Evolutionary conservation across 176 grass and related monocot genomes (phyloP), one percentile per base, ranked within the genome.

Genomic region (Oryza meridionalis): DNA sequence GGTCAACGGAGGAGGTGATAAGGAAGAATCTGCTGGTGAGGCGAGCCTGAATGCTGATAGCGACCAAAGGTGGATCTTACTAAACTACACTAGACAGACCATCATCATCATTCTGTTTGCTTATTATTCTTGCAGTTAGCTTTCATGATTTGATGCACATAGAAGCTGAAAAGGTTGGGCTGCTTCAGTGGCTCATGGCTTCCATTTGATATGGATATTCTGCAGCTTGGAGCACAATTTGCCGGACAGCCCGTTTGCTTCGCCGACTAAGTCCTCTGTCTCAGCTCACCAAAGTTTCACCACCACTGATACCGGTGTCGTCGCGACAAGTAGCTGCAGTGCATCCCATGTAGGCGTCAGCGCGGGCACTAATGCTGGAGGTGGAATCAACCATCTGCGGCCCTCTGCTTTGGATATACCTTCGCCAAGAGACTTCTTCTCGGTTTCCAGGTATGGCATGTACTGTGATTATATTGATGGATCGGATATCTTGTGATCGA

Each of bases 211-310:
- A 40, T 84, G 35, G 15, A 37, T 72, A 22, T 72, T 72, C 58
- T 81, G 73, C 84, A 97, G 94, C 45, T 72, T 45, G 11, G 90
- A 97, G 69, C 94, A 94, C 26, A 90, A 92, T 45, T 87, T 97
- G 84, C 94, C 92, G 1, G 92, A 97, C 70, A 97, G 92, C 69
- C 90, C 94, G 0, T 94, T 97, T 3, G 90, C 92, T 2, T 97
- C 94, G 14, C 83, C 92, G 19, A 92, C 89, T 22, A 90, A 92
- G 88, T 64, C 65, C 12, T 25, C 77, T 7, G 63, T 66, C 0
- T 76, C 84, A 6, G 22, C 37, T 7, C 70, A 79, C 0, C 80
- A 85, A 24, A 9, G 80, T 9, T 89, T 94, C 59, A 2, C 47
- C 1, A 16, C 44, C 9, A 26, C 64, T 0, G 92, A 84, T 64